Evolutionary conservation across 1,139 yeast species (phyloP).

Genomic region (Debaryomyces psychrophilus): DNA sequence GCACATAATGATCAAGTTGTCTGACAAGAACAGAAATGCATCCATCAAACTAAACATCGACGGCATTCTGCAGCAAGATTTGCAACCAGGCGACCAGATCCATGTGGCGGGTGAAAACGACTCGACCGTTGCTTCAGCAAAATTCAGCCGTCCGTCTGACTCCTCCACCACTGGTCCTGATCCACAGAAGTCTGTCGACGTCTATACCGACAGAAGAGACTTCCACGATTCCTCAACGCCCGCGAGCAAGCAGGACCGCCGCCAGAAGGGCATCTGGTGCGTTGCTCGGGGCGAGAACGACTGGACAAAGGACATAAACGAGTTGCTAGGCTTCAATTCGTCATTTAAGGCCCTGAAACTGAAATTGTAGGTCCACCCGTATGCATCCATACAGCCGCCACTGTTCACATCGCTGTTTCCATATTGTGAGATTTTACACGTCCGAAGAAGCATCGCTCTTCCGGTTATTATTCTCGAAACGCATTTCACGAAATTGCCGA

Average conservation of each 20-base stretch:
- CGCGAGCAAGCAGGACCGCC: constrained; percentile 6
- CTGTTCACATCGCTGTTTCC: no score
- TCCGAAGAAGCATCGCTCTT: not conserved
- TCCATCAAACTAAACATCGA: constrained; percentile 69
- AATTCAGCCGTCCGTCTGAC: constrained; percentile 20
- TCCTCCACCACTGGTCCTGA: not conserved
- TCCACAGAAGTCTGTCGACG: not conserved
- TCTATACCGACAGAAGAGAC: not conserved
- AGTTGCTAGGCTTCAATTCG: constrained; percentile 84
- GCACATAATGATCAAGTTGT: constrained; percentile 67
- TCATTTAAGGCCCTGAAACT: constrained; percentile 52
- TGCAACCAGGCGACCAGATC: constrained; percentile 77
- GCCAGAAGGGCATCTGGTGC: constrained; percentile 77
- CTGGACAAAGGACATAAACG: constrained; percentile 90
- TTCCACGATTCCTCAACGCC: not conserved
- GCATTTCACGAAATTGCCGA: not conserved
- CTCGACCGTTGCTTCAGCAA: constrained; percentile 51
- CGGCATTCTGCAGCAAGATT: constrained; percentile 72
- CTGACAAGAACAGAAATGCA: constrained; percentile 49
- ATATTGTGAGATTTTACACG: not conserved
- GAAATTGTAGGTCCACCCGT: constrained; percentile 5
- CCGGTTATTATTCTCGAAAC: constrained; percentile 3
- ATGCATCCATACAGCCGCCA: not conserved
- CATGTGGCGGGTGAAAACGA: constrained; percentile 67
- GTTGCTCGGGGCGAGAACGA: constrained; percentile 80